Conservation (phyloP, 2,329 filamentous ascomycete genomes). For the Stagonosporopsis rhizophila region DNA sequence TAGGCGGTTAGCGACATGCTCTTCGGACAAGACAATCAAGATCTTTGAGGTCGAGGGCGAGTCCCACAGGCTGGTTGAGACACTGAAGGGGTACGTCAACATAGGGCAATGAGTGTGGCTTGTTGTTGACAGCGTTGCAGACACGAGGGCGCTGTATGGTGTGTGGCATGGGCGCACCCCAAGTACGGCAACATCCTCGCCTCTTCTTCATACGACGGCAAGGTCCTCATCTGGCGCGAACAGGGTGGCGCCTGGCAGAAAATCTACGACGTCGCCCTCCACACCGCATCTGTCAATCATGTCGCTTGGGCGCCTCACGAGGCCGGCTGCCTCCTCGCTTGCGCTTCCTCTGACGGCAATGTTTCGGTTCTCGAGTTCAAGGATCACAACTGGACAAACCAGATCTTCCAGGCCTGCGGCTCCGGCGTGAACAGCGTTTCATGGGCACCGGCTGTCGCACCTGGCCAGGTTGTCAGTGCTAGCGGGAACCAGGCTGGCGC, state of each 20-base stretch:
- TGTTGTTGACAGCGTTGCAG: constrained; percentile 56
- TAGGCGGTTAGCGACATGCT: constrained; percentile 93
- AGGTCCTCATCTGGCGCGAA: constrained; percentile 98
- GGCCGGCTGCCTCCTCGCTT: constrained; percentile 90
- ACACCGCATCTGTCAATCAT: constrained; percentile 96
- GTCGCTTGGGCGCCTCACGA: constrained; percentile 98
- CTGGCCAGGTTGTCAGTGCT: constrained; percentile 81
- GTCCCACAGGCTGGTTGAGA: constrained; percentile 86
- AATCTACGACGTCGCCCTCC: constrained; percentile 90
- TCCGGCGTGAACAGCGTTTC: constrained; percentile 94
- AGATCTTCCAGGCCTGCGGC: constrained; percentile 89
- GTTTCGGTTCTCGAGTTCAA: constrained; percentile 96
- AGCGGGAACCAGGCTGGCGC: constrained; percentile 61
- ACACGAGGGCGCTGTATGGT: constrained; percentile 98
- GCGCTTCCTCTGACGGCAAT: constrained; percentile 90
- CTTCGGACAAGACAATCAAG: constrained; percentile 98
- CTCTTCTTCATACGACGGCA: constrained; percentile 94
- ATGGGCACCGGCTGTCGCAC: constrained; percentile 86
- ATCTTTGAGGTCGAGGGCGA: constrained; percentile 98
- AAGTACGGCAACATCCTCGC: constrained; percentile 99
- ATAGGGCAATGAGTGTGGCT: background rate
- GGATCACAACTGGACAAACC: constrained; percentile 90
- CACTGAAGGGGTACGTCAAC: constrained; percentile 82
- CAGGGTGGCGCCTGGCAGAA: constrained; percentile 68
- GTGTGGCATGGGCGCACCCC: constrained; percentile 92